Percentiles rank a stretch among this genome's conserved stretches.
Evolutionary conservation across 1,284 basidiomycete genomes (phyloP).

Genomic region (Jaminaea rosea): DNA sequence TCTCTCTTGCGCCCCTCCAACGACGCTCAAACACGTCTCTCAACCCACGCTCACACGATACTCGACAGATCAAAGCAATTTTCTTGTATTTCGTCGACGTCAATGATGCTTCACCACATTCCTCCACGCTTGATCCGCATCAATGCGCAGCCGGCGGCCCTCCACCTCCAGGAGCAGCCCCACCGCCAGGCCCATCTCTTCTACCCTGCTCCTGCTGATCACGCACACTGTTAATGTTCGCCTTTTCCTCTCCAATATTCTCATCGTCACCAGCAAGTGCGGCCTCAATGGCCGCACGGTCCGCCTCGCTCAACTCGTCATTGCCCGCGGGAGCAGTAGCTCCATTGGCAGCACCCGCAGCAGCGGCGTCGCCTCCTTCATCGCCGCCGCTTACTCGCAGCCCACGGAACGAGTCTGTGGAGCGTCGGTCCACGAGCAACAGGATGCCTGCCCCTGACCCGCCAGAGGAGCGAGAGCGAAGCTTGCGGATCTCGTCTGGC

Average conservation of each 20-base stretch:
- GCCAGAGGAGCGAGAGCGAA: slow-evolving; percentile 27
- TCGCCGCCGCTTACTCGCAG: slow-evolving; percentile 16
- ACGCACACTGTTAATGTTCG: slow-evolving; percentile 17
- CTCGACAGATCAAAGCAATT: background rate
- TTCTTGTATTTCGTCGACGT: background rate
- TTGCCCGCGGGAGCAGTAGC: slow-evolving; percentile 4
- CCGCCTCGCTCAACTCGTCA: slow-evolving; percentile 27
- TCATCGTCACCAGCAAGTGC: slow-evolving; percentile 33
- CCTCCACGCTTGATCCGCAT: slow-evolving; percentile 10
- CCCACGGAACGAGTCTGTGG: slow-evolving; percentile 21
- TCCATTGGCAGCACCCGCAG: slow-evolving; percentile 1
- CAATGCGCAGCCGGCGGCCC: slow-evolving; percentile 5
- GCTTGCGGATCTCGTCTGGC: slow-evolving; percentile 19
- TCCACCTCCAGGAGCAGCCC: slow-evolving; percentile 7
- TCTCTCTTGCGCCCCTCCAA: too few species aligned
- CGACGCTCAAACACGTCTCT: too few species aligned
- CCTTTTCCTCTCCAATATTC: slow-evolving; percentile 21
- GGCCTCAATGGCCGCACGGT: slow-evolving; percentile 27
- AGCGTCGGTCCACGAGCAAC: slow-evolving; percentile 34
- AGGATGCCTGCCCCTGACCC: slow-evolving; percentile 41
- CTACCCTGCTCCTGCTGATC: slow-evolving; percentile 9
- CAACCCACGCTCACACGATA: background rate
- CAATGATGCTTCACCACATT: background rate
- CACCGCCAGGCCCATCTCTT: slow-evolving; percentile 2
- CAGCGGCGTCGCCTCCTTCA: slow-evolving; percentile 8